Percentiles rank a stretch among this genome's conserved stretches.
Conservation (phyloP, 177 flowering plant species). For the Vitis hybrid region DNA sequence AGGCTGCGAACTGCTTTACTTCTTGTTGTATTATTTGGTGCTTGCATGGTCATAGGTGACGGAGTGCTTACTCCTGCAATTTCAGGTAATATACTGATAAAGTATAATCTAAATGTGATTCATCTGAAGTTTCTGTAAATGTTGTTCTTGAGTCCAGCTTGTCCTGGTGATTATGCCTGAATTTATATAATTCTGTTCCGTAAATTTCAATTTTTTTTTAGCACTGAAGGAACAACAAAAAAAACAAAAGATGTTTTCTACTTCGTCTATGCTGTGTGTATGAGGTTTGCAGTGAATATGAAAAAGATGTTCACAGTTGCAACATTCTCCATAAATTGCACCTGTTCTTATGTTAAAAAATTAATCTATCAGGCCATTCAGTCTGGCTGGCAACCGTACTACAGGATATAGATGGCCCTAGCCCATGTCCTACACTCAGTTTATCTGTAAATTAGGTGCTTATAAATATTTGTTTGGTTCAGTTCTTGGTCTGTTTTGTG, state of each 20-base stretch:
- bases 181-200: neutral
- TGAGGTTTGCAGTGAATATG: neutral
- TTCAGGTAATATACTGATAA: slow-evolving; percentile 39
- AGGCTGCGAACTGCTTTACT: slow-evolving; percentile 48
- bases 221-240: neutral
- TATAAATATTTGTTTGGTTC: neutral
- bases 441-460: neutral
- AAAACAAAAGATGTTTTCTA: neutral
- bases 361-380: neutral
- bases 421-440: neutral
- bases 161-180: neutral
- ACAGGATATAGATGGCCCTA: neutral
- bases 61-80: slow-evolving; percentile 76
- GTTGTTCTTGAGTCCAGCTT: neutral
- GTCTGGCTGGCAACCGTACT: neutral
- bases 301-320: neutral
- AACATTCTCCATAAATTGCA: neutral
- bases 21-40: slow-evolving; percentile 59
- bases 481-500: neutral
- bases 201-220: neutral
- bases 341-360: neutral
- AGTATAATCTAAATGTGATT: neutral
- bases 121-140: slow-evolving; percentile 2
- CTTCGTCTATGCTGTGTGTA: neutral
- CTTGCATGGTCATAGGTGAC: slow-evolving; percentile 75